Evolutionary conservation across 495 filamentous ascomycete species (phyloP).

Genomic region (Neurospora tetrasperma): DNA sequence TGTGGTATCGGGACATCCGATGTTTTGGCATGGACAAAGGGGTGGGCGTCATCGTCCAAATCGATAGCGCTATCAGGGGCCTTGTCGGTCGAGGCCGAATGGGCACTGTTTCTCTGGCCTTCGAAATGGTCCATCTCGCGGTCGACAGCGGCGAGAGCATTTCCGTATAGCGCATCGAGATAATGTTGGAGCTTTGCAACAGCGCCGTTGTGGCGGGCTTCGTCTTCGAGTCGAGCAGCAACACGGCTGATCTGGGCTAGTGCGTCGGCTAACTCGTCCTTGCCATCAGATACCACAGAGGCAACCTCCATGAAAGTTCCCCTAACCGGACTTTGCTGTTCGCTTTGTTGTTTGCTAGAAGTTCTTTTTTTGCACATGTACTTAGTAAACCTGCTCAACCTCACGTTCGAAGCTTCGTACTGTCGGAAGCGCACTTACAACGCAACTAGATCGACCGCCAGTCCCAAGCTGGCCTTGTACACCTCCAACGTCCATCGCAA

Average conservation of each 20-base stretch:
- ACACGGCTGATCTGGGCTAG: conserved; percentile 7
- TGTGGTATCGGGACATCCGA: conserved; percentile 8
- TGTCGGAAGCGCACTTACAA: conserved; percentile 18
- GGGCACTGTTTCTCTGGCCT: conserved; percentile 3
- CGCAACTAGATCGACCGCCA: conserved; percentile 32
- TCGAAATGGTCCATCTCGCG: conserved; percentile 8
- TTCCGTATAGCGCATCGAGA: conserved; percentile 22
- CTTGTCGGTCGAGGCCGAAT: conserved; percentile 21
- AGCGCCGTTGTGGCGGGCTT: conserved; percentile 24
- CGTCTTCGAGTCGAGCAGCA: conserved; percentile 6
- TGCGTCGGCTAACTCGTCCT: conserved; percentile 7
- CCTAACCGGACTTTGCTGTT: not conserved
- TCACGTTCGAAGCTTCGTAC: not conserved
- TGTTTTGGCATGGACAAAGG: conserved; percentile 1
- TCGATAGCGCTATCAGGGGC: conserved; percentile 36
- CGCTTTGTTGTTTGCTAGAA: not conserved
- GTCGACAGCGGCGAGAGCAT: conserved; percentile 18
- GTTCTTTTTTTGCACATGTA: not conserved
- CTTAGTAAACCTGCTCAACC: not conserved
- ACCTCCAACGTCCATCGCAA: conserved; percentile 27
- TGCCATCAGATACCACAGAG: not conserved
- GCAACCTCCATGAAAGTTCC: not conserved
- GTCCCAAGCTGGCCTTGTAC: conserved; percentile 29
- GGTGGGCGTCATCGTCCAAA: conserved; percentile 19
- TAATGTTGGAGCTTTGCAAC: conserved; percentile 25